Percentiles rank a stretch among this genome's conserved stretches.
Conservation (phyloP, 1,139 yeast genomes). For the Pichia sp. region DNA sequence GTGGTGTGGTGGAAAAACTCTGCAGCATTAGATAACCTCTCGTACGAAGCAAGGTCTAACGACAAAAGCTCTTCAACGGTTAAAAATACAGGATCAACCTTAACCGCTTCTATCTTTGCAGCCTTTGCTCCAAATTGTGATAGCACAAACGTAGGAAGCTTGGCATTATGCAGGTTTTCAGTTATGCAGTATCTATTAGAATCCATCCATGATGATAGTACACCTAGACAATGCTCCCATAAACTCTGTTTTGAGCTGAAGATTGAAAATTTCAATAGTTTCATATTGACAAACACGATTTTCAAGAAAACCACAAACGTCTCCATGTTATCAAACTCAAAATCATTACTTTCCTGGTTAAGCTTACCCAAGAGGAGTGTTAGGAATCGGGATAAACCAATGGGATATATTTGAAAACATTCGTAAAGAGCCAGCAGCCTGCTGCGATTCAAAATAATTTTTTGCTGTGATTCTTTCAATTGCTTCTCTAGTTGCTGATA, state of each 20-base stretch:
- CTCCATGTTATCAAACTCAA: conserved; percentile 7
- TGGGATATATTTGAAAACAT: conserved; percentile 34
- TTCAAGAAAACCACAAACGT: conserved; percentile 20
- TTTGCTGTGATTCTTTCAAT: neutral
- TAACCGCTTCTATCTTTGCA: neutral
- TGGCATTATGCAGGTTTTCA: neutral
- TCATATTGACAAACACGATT: conserved; percentile 21
- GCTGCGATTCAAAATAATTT: neutral
- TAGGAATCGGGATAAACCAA: conserved; percentile 42
- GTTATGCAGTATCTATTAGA: conserved; percentile 17
- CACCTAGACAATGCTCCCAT: conserved; percentile 5
- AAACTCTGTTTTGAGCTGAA: conserved; percentile 5
- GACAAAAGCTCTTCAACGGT: conserved; percentile 20
- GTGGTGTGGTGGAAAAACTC: conserved; percentile 28
- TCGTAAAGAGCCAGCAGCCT: conserved; percentile 26
- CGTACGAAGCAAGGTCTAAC: conserved; percentile 27
- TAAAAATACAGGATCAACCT: conserved; percentile 3
- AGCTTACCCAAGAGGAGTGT: conserved; percentile 36
- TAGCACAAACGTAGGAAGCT: neutral
- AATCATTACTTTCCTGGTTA: conserved; percentile 5
- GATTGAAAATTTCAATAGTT: conserved; percentile 18
- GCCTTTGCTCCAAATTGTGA: neutral
- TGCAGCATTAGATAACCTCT: conserved; percentile 29
- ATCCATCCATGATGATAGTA: conserved; percentile 16
- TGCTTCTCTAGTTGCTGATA: neutral